Conservation (phyloP, 1,284 basidiomycete species). For the Xerocomus minutiporus region DNA sequence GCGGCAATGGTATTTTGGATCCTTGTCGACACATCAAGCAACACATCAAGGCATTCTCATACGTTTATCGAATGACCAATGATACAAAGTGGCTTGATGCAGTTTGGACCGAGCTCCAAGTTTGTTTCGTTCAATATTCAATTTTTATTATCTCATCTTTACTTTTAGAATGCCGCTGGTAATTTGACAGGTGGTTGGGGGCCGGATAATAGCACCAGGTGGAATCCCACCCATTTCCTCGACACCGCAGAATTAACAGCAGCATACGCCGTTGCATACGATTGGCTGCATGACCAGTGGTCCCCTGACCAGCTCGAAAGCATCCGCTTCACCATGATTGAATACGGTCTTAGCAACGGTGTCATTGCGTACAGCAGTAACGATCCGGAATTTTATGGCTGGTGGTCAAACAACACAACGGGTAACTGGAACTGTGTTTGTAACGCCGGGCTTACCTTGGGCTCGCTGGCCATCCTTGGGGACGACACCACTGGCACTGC, state of each 20-base stretch:
- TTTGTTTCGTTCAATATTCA: constrained; percentile 33
- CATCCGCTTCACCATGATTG: constrained; percentile 75
- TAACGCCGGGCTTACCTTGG: constrained; percentile 89
- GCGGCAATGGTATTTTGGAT: constrained; percentile 90
- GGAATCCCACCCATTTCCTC: constrained; percentile 92
- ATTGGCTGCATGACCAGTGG: constrained; percentile 92
- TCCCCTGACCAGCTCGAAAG: constrained; percentile 63
- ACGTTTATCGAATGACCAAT: constrained; percentile 87
- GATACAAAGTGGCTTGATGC: constrained; percentile 87
- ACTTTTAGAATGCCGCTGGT: constrained; percentile 63
- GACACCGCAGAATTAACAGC: constrained; percentile 88
- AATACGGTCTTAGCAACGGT: constrained; percentile 73
- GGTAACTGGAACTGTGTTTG: constrained; percentile 99
- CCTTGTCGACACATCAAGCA: constrained; percentile 86
- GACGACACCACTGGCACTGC: constrained; percentile 81
- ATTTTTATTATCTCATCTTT: constrained; percentile 25
- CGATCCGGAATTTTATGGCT: constrained; percentile 42
- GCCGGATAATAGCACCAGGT: constrained; percentile 51
- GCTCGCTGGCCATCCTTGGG: constrained; percentile 83
- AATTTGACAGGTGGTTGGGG: constrained; percentile 62
- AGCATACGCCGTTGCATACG: constrained; percentile 90
- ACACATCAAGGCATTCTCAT: constrained; percentile 89
- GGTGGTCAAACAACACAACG: constrained; percentile 55
- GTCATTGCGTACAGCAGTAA: constrained; percentile 46
- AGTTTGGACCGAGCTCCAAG: constrained; percentile 78